These are phyloP conservation scores for Ceratocystis albifundus DNA, from an alignment of 2,329 filamentous ascomycete genomes.

Conservation along the genomic window DNA sequence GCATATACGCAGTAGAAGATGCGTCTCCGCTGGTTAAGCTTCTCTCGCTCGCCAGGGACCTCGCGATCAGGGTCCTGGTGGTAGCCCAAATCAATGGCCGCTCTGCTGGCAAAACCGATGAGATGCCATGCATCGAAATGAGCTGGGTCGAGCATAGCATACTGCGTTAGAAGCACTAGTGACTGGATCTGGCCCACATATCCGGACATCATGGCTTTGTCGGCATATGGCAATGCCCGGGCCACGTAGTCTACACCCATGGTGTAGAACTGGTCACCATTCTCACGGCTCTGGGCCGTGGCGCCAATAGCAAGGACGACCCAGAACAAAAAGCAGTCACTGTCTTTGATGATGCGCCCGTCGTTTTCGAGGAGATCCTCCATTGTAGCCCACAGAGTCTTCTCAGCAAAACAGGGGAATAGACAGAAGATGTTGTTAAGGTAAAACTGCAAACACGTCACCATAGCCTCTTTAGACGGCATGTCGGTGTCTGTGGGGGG, in stretches of 20 bases:
- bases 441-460: constrained; percentile 65
- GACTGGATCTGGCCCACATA: constrained; percentile 79
- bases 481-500: constrained; percentile 49
- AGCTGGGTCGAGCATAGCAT: constrained; percentile 76
- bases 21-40: constrained; percentile 65
- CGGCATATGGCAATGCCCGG: constrained; percentile 62
- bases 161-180: constrained; percentile 73
- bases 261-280: constrained; percentile 51
- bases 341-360: constrained; percentile 48
- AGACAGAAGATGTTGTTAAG: constrained; percentile 70
- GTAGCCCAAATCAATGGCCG: constrained; percentile 77
- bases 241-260: constrained; percentile 46
- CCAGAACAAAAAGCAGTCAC: constrained; percentile 76
- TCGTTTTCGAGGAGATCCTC: constrained; percentile 69
- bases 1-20: constrained; percentile 88
- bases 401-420: constrained; percentile 73
- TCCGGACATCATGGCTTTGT: constrained; percentile 74
- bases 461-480: constrained; percentile 39
- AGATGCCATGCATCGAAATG: constrained; percentile 93
- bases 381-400: constrained; percentile 62
- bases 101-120: constrained; percentile 78
- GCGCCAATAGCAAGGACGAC: constrained; percentile 82
- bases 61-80: constrained; percentile 79
- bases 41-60: constrained; percentile 53
- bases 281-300: constrained; percentile 57